These are phyloP conservation scores for Malassezia slooffiae DNA, from an alignment of 1,284 basidiomycete species.

Conservation along the genomic window DNA sequence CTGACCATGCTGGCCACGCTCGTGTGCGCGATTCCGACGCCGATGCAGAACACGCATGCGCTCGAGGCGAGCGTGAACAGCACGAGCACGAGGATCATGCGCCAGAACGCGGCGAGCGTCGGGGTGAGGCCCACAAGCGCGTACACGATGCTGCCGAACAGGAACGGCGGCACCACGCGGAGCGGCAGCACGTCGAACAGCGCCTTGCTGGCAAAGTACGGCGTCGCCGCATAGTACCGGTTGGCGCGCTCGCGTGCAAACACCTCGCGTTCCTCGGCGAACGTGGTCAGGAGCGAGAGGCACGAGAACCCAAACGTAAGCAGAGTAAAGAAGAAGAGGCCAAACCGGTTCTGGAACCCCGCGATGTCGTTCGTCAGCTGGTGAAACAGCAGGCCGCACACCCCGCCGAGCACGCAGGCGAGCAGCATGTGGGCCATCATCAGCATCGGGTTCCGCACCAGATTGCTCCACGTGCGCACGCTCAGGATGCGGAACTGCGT, in stretches of 20 bases:
- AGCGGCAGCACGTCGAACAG: slow-evolving; percentile 91
- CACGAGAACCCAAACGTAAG: slow-evolving; percentile 80
- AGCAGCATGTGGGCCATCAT: too few relatives aligned
- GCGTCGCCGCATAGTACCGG: slow-evolving; percentile 88
- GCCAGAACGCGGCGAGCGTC: slow-evolving; percentile 81
- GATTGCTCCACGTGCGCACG: too few relatives aligned
- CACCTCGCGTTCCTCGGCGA: slow-evolving; percentile 82
- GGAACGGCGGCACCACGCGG: slow-evolving; percentile 80
- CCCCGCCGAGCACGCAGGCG: too few relatives aligned
- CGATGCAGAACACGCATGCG: too few relatives aligned
- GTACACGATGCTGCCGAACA: slow-evolving; percentile 90
- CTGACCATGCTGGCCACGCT: too few relatives aligned
- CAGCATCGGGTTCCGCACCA: too few relatives aligned
- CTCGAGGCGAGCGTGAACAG: too few relatives aligned
- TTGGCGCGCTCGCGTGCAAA: slow-evolving; percentile 96
- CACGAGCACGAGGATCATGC: slow-evolving; percentile 67
- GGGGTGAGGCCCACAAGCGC: slow-evolving; percentile 84
- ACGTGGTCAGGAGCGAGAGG: slow-evolving; percentile 77
- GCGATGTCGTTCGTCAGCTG: too few relatives aligned
- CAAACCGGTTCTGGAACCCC: too few relatives aligned
- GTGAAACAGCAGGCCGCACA: too few relatives aligned
- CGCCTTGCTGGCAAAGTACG: slow-evolving; percentile 87
- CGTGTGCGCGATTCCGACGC: too few relatives aligned
- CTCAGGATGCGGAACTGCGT: too few relatives aligned
- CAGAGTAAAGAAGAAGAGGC: not conserved